Base-by-base conservation (phyloP, 2,329 filamentous ascomycete species). In the Lecanosticta acicola region DNA sequence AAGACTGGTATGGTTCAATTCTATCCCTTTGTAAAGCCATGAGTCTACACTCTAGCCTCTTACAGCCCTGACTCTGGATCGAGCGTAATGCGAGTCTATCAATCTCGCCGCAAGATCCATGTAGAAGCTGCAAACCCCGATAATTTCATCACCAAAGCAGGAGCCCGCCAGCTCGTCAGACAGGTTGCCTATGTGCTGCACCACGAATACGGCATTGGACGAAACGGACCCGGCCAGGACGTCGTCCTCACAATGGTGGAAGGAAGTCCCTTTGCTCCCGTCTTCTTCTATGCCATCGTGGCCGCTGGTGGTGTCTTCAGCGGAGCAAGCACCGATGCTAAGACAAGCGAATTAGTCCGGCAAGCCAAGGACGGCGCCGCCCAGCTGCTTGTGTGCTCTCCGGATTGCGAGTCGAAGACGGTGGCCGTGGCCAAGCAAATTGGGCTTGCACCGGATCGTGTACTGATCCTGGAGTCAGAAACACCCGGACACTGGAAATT, bases 231-330 rank as follows among this genome's bases (percentile, higher is more conserved):
- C 0, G 70, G 65, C 19, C 67, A 69, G 42, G 74, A 79, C 51
- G 71, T 80, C 5, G 74, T 80, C 14, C 71, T 79, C 3, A 68
- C 72, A 13, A 70, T 80, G n/a, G 76, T 75, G 0, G 72, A 71
- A 0, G 79, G 78, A 1, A 74, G 80, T 53, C 71, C 71, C 33
- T 66, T 78, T 8, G 64, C 81, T 0, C 71, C 76, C 0, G 66
- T 71, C 13, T 53, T 79, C 2, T 78, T 78, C 59, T 81, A 72
- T 49, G 74, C 71, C 11, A 71, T 79, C 39, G 66, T 81, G 36
- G 78, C 75, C 3, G 76, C 78, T 2, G 77, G 73, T 0, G 79
- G 77, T 14, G 69, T 81, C 18, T 81, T 77, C 54, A 76, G 74
- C 4, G 72, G 75, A 3, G 75, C 75, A 0, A 74, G 70, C 32